Evolutionary conservation across 2,329 filamentous ascomycete species (phyloP).

Genomic region (Sporothrix phasma): DNA sequence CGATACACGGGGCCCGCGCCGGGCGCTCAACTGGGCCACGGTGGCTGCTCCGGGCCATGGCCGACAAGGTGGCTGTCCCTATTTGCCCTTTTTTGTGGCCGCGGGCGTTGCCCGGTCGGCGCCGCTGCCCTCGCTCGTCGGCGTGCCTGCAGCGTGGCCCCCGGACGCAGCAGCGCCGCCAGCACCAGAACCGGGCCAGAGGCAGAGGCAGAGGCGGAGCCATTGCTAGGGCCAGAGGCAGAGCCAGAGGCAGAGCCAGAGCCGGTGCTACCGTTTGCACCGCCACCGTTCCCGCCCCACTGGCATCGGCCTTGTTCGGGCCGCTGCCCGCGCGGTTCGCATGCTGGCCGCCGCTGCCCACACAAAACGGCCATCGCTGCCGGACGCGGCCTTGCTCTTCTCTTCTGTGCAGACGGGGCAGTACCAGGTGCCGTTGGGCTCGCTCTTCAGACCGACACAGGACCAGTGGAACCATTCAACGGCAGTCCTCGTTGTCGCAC

Average conservation of each 20-base stretch:
- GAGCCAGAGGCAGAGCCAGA: background rate
- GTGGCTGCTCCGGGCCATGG: background rate
- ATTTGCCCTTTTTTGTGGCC: slow-evolving; percentile 15
- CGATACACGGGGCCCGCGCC: background rate
- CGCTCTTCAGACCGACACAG: slow-evolving; percentile 58
- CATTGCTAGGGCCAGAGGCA: background rate
- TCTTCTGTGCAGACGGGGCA: slow-evolving; percentile 52
- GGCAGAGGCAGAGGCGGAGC: background rate
- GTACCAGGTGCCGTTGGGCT: slow-evolving; percentile 58
- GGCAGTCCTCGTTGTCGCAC: slow-evolving; percentile 73
- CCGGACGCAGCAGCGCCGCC: background rate
- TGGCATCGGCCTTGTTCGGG: background rate
- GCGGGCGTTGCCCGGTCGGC: background rate
- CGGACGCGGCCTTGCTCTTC: slow-evolving; percentile 28
- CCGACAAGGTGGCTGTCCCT: background rate
- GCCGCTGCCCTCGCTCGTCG: background rate
- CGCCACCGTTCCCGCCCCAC: background rate
- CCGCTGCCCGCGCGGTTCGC: slow-evolving; percentile 18
- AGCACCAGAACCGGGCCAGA: background rate
- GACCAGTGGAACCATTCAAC: slow-evolving; percentile 86
- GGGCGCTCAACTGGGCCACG: background rate
- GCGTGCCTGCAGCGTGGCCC: background rate
- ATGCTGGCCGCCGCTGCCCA: background rate
- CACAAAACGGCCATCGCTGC: background rate
- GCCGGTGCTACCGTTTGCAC: background rate